Percentiles rank a stretch among this genome's conserved stretches.
phyloP scores from a whole-genome alignment of 805 yeast genomes.

The Suhomyces pyralidae region DNA sequence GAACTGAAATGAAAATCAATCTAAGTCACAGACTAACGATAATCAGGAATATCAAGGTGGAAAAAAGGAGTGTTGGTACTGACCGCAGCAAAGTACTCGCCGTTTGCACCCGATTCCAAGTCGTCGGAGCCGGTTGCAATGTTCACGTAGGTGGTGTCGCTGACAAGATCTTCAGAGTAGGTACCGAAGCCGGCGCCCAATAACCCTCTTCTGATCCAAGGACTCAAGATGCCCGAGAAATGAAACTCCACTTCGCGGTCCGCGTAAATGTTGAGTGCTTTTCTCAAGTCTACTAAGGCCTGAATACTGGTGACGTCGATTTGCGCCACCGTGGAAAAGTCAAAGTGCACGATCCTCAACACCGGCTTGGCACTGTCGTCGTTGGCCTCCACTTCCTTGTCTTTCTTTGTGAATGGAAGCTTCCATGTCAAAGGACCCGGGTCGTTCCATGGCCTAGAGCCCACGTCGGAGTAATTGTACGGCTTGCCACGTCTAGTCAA shows the following conservation, averaged over 20 bases:
- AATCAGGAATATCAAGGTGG: slow-evolving; percentile 74
- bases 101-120: slow-evolving; percentile 27
- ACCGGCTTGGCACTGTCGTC: slow-evolving; percentile 55
- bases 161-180: slow-evolving; percentile 39
- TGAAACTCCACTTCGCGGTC: slow-evolving; percentile 86
- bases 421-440: slow-evolving; percentile 59
- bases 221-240: slow-evolving; percentile 78
- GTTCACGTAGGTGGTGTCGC: slow-evolving; percentile 40
- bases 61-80: slow-evolving; percentile 71
- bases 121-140: slow-evolving; percentile 31
- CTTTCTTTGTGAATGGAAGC: slow-evolving; percentile 27
- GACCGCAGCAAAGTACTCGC: slow-evolving; percentile 50
- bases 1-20: too few relatives aligned
- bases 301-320: slow-evolving; percentile 81
- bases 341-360: slow-evolving; percentile 71
- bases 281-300: slow-evolving; percentile 69
- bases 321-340: slow-evolving; percentile 72
- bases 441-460: slow-evolving; percentile 88
- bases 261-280: slow-evolving; percentile 68
- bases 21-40: slow-evolving; percentile 14
- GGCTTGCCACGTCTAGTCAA: slow-evolving; percentile 61
- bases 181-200: slow-evolving; percentile 76
- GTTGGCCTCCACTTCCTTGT: slow-evolving; percentile 11
- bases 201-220: slow-evolving; percentile 82
- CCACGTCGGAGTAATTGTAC: slow-evolving; percentile 30